Percentiles rank a stretch among this genome's conserved stretches.
Evolutionary conservation across 257 asterid genomes (phyloP).

Genomic region (Nicotiana tomentosiformis): DNA sequence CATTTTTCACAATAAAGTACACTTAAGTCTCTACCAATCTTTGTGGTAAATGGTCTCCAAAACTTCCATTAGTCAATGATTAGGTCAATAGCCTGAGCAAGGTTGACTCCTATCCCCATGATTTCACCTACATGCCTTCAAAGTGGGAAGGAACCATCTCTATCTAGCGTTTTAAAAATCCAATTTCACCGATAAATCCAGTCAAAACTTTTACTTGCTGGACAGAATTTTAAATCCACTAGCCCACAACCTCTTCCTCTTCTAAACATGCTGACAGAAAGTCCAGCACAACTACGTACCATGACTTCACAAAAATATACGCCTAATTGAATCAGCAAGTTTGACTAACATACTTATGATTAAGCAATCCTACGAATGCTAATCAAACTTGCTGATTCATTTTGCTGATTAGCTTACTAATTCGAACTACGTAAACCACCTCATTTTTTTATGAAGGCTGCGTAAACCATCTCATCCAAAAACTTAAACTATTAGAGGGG

Average conservation of each 20-base stretch:
- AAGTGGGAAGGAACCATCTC: conserved; percentile 5
- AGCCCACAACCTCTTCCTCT: background rate
- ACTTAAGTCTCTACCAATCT: background rate
- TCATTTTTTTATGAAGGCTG: no score
- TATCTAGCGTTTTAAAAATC: background rate
- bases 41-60: background rate
- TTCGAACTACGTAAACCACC: no score
- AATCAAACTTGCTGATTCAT: no score
- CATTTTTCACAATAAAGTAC: background rate
- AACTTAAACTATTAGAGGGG: no score
- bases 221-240: no score
- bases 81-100: background rate
- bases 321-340: background rate
- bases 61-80: conserved; percentile 1
- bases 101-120: background rate
- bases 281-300: background rate
- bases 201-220: no score
- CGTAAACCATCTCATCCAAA: no score
- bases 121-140: background rate
- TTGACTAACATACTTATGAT: background rate
- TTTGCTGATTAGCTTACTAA: no score
- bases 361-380: background rate
- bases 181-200: no score
- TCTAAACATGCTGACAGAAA: background rate
- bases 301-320: background rate